These are phyloP conservation scores for rapeseed (Brassica napus) DNA, from an alignment of 345 rosid species.

Conservation along the genomic window DNA sequence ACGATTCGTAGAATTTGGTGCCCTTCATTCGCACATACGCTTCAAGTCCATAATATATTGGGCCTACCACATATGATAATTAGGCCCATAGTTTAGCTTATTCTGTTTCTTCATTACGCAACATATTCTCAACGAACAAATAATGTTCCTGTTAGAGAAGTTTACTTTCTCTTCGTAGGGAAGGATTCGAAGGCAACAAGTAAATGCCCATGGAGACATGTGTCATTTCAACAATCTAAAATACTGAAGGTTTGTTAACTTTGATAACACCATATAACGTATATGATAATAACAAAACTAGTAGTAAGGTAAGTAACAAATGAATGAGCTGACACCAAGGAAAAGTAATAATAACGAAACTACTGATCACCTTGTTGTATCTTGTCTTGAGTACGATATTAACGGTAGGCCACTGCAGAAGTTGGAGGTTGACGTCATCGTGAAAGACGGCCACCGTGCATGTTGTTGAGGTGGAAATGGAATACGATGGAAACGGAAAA, in stretches of 20 bases:
- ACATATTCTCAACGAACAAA: neutral
- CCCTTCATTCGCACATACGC: neutral
- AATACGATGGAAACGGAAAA: slow-evolving; percentile 54
- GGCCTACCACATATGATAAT: neutral
- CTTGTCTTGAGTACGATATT: slow-evolving; percentile 13
- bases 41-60: slow-evolving; percentile 14
- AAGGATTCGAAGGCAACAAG: slow-evolving; percentile 12
- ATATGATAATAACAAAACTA: neutral
- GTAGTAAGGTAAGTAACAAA: slow-evolving; percentile 3
- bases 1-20: slow-evolving; percentile 12
- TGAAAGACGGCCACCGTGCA: slow-evolving; percentile 22
- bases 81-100: slow-evolving; percentile 14
- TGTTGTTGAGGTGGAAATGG: slow-evolving; percentile 63
- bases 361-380: slow-evolving; percentile 14
- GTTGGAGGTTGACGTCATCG: slow-evolving; percentile 16
- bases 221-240: slow-evolving; percentile 1
- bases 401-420: neutral
- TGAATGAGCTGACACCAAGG: slow-evolving; percentile 13
- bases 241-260: neutral
- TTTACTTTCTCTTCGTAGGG: neutral
- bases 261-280: neutral
- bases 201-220: slow-evolving; percentile 16
- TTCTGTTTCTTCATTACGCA: neutral
- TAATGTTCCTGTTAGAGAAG: neutral
- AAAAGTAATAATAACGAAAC: slow-evolving; percentile 5